Evolutionary conservation across 805 yeast species (phyloP).

Genomic region (Yamadazyma phyllophila): DNA sequence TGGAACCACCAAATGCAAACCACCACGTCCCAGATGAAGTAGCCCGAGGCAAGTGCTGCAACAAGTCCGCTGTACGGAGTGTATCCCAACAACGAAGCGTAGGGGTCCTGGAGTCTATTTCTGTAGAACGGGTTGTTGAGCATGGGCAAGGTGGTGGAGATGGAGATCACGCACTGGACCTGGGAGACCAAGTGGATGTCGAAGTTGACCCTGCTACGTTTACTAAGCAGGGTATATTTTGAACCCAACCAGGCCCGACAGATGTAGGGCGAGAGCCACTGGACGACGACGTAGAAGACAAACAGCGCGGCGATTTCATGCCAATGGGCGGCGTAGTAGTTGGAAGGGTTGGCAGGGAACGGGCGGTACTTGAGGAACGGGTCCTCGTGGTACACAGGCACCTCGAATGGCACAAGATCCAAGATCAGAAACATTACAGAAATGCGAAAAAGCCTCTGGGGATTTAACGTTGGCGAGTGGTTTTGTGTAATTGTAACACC

Average conservation of each 20-base stretch:
- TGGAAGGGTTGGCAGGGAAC: conserved; percentile 44
- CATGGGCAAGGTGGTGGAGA: conserved; percentile 60
- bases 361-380: conserved; percentile 46
- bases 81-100: conserved; percentile 51
- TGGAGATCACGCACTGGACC: conserved; percentile 73
- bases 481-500: no score
- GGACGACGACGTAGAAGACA: conserved; percentile 56
- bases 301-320: conserved; percentile 72
- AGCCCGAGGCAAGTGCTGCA: conserved; percentile 72
- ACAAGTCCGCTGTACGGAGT: conserved; percentile 77
- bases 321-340: conserved; percentile 52
- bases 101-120: conserved; percentile 41
- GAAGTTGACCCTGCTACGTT: conserved; percentile 62
- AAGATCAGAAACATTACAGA: conserved; percentile 2
- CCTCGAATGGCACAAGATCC: conserved; percentile 1
- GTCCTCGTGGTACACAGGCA: conserved; percentile 36
- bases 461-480: no score
- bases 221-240: conserved; percentile 47
- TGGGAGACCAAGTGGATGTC: conserved; percentile 90
- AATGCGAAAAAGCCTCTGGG: neutral
- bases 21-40: conserved; percentile 85
- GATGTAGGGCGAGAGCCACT: conserved; percentile 50
- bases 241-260: conserved; percentile 50
- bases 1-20: conserved; percentile 64
- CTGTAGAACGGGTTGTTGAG: conserved; percentile 52